Conservation (phyloP, 179 eudicot species). For the Pouteria campechiana region DNA sequence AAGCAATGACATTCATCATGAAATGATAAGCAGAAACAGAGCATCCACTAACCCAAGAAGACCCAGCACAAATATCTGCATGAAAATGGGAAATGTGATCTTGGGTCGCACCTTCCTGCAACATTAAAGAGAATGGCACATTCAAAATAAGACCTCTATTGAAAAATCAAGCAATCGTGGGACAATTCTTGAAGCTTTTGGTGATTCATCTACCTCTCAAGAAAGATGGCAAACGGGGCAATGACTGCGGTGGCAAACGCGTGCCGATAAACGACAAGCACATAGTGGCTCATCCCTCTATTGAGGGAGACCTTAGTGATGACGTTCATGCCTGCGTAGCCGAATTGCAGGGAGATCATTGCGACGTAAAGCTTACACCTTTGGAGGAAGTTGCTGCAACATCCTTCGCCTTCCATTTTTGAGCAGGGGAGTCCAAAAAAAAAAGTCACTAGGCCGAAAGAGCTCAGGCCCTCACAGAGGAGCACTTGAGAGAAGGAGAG, state of each 20-base stretch:
- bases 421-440: no score
- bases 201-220: slow-evolving; percentile 38
- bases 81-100: slow-evolving; percentile 51
- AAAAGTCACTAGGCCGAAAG: no score
- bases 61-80: slow-evolving; percentile 68
- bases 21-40: background rate
- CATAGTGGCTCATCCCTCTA: slow-evolving; percentile 78
- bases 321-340: slow-evolving; percentile 80
- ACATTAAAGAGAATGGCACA: background rate
- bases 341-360: slow-evolving; percentile 61
- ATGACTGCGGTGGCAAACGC: slow-evolving; percentile 69
- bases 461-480: no score
- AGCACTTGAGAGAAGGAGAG: no score
- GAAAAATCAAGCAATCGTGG: background rate
- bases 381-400: slow-evolving; percentile 15
- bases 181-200: background rate
- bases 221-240: slow-evolving; percentile 60
- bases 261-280: slow-evolving; percentile 64
- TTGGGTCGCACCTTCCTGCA: slow-evolving; percentile 60
- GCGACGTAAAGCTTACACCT: slow-evolving; percentile 60
- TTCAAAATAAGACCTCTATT: background rate
- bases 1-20: background rate
- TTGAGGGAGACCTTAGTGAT: slow-evolving; percentile 77
- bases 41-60: slow-evolving; percentile 57
- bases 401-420: slow-evolving; percentile 34